These are phyloP conservation scores for Corynascus novoguineensis DNA, from an alignment of 495 filamentous ascomycete genomes.

Conservation along the genomic window DNA sequence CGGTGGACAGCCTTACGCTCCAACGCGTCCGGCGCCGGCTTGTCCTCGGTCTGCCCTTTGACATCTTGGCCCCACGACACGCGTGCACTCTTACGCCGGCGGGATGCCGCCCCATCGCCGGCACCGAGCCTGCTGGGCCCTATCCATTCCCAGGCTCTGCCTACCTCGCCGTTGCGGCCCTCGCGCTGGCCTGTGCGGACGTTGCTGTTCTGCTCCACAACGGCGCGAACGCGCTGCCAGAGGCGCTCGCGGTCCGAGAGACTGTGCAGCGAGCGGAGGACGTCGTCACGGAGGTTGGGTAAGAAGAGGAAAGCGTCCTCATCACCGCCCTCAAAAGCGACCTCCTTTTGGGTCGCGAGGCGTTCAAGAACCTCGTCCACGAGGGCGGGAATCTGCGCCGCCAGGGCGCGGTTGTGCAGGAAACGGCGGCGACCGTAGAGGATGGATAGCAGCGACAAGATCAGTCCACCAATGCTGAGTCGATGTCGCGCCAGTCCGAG, in stretches of 20 bases:
- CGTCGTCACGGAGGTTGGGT: constrained; percentile 85
- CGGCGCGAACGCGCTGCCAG: constrained; percentile 72
- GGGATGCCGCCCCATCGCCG: constrained; percentile 40
- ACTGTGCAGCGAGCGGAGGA: constrained; percentile 75
- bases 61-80: constrained; percentile 42
- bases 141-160: constrained; percentile 94
- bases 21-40: constrained; percentile 13
- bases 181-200: constrained; percentile 81
- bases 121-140: constrained; percentile 51
- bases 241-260: constrained; percentile 65
- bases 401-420: constrained; percentile 53
- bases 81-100: constrained; percentile 47
- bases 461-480: constrained; percentile 77
- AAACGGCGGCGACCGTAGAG: constrained; percentile 55
- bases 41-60: constrained; percentile 20
- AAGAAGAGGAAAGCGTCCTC: constrained; percentile 75
- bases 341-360: constrained; percentile 72
- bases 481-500: constrained; percentile 92
- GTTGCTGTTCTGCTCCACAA: constrained; percentile 92
- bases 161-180: constrained; percentile 75
- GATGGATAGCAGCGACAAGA: constrained; percentile 43
- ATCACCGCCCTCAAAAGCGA: constrained; percentile 60
- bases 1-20: constrained; percentile 19
- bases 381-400: constrained; percentile 66
- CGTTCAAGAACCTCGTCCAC: constrained; percentile 77